Conservation (phyloP, 805 yeast species). For the Wickerhamiella spandovensis region DNA sequence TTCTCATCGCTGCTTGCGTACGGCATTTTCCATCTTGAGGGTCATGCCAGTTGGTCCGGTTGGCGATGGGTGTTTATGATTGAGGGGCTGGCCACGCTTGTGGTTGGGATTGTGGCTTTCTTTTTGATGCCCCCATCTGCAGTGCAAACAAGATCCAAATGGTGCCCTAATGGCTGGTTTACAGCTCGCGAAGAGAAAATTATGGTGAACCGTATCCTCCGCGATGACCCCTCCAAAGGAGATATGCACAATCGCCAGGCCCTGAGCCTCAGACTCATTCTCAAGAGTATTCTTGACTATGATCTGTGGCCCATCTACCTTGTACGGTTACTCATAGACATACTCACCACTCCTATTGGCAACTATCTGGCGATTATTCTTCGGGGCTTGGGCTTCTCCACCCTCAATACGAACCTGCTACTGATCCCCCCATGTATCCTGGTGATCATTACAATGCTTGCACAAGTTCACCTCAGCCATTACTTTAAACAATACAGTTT, state of each 20-base stretch:
- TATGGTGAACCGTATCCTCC: slow-evolving; percentile 42
- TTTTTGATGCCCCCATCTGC: slow-evolving; percentile 44
- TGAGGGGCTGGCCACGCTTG: slow-evolving; percentile 46
- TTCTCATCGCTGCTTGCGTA: slow-evolving; percentile 37
- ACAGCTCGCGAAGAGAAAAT: slow-evolving; percentile 43
- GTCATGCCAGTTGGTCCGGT: slow-evolving; percentile 32
- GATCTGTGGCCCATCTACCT: slow-evolving; percentile 46
- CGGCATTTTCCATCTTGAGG: slow-evolving; percentile 41
- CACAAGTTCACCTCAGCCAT: slow-evolving; percentile 8
- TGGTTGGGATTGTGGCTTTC: slow-evolving; percentile 36
- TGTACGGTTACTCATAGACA: slow-evolving; percentile 33
- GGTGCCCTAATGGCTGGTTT: slow-evolving; percentile 39
- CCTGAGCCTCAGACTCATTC: slow-evolving; percentile 30
- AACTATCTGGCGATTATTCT: slow-evolving; percentile 38
- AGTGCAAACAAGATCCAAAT: slow-evolving; percentile 38
- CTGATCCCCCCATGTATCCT: slow-evolving; percentile 34
- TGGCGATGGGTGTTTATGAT: slow-evolving; percentile 58
- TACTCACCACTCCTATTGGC: slow-evolving; percentile 27
- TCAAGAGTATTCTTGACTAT: slow-evolving; percentile 33
- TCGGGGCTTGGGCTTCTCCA: slow-evolving; percentile 35
- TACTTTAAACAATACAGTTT: slow-evolving; percentile 8
- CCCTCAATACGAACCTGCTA: slow-evolving; percentile 37
- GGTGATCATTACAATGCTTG: slow-evolving; percentile 17
- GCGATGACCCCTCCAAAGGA: slow-evolving; percentile 54
- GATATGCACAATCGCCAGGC: slow-evolving; percentile 53